Conservation (phyloP, 768 basidiomycete genomes). For the Hirschioporus abietinus region DNA sequence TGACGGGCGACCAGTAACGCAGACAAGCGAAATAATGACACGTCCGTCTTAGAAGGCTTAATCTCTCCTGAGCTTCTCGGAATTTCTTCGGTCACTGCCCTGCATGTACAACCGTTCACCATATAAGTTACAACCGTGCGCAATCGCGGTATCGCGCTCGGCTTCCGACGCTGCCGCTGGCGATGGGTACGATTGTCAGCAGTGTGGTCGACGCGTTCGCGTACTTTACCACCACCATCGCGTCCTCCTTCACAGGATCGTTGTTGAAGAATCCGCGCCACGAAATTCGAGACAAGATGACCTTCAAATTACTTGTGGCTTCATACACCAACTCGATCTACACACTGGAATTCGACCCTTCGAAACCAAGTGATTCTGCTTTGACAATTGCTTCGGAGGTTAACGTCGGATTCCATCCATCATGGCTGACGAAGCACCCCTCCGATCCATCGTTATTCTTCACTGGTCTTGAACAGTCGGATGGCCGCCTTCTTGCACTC, state of each 20-base stretch:
- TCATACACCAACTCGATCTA: constrained; percentile 63
- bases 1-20: neutral
- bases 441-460: constrained; percentile 53
- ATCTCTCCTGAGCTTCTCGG: neutral
- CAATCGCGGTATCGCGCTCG: neutral
- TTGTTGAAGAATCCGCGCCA: neutral
- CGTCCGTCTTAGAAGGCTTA: neutral
- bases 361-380: constrained; percentile 21
- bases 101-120: neutral
- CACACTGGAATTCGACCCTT: constrained; percentile 56
- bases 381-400: constrained; percentile 42
- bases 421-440: constrained; percentile 69
- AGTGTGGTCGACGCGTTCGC: neutral
- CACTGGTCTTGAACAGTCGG: constrained; percentile 57
- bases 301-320: constrained; percentile 40
- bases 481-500: constrained; percentile 61
- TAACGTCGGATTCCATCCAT: constrained; percentile 57
- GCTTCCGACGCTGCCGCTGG: neutral
- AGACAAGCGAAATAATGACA: neutral
- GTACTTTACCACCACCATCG: neutral
- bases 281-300: neutral
- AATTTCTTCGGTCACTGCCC: neutral
- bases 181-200: neutral
- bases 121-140: neutral
- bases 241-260: neutral